These are phyloP conservation scores for Aspergillus biplanus DNA, from an alignment of 495 filamentous ascomycete species.

Conservation along the genomic window DNA sequence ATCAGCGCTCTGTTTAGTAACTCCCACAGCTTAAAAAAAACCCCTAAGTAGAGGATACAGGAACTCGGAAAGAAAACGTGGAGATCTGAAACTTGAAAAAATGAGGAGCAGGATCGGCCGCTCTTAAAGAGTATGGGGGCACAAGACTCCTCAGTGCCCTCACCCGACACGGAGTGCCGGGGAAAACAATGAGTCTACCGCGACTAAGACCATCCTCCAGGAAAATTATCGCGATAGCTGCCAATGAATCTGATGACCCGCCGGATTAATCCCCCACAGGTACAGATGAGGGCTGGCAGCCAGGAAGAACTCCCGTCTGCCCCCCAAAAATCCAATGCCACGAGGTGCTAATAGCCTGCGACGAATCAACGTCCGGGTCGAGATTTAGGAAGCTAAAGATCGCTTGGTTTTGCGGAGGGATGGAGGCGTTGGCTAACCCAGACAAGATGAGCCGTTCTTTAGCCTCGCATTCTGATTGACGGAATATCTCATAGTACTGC, in stretches of 20 bases:
- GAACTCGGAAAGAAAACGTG: constrained; percentile 21
- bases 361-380: constrained; percentile 3
- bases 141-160: constrained; percentile 12
- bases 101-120: constrained; percentile 25
- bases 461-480: constrained; percentile 35
- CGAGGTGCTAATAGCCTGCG: background rate
- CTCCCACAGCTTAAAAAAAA: background rate
- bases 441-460: constrained; percentile 5
- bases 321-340: background rate
- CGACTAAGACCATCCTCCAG: constrained; percentile 1
- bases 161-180: constrained; percentile 16
- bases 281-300: background rate
- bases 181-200: constrained; percentile 1
- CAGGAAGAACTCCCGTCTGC: background rate
- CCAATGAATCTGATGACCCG: background rate
- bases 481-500: constrained; percentile 33
- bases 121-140: constrained; percentile 30
- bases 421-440: constrained; percentile 7
- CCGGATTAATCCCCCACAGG: background rate
- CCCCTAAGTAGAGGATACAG: constrained; percentile 6
- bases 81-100: constrained; percentile 17
- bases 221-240: constrained; percentile 11
- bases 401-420: constrained; percentile 26
- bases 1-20: background rate
- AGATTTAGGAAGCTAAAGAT: constrained; percentile 3